Percentiles rank a stretch among this genome's conserved stretches.
Conservation (phyloP, 2,329 filamentous ascomycete genomes). For the Microdochium paspali region DNA sequence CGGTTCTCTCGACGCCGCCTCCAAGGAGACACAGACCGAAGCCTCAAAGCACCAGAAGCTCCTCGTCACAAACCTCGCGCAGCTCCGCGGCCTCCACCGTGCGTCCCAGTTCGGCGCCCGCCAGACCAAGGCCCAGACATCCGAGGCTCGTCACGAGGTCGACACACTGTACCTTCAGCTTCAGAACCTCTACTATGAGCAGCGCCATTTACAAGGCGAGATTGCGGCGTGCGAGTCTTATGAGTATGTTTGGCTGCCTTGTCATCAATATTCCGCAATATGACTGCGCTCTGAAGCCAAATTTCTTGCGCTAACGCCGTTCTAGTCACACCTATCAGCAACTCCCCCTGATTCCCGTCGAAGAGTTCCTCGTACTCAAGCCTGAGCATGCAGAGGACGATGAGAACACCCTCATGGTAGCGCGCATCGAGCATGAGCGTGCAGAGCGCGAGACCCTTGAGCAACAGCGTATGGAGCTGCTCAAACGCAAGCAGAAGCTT, state of each 20-base stretch:
- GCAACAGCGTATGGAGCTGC: constrained; percentile 67
- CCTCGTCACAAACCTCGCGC: constrained; percentile 68
- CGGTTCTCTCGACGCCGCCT: constrained; percentile 31
- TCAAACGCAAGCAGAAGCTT: constrained; percentile 56
- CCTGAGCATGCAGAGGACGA: constrained; percentile 61
- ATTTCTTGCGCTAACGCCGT: too few relatives aligned
- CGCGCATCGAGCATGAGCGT: constrained; percentile 85
- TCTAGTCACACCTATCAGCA: constrained; percentile 85
- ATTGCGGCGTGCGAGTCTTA: constrained; percentile 86
- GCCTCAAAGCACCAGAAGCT: constrained; percentile 71
- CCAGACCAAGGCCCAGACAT: constrained; percentile 77
- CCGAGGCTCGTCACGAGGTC: constrained; percentile 81
- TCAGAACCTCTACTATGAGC: constrained; percentile 95
- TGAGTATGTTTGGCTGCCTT: constrained; percentile 51
- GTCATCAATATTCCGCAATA: too few relatives aligned
- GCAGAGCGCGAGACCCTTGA: constrained; percentile 77
- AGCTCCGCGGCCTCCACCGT: constrained; percentile 75
- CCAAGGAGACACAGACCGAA: constrained; percentile 42
- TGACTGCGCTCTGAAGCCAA: too few relatives aligned
- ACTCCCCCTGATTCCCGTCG: constrained; percentile 72
- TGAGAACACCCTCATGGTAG: constrained; percentile 78
- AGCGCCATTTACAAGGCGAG: constrained; percentile 81
- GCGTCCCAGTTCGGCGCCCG: constrained; percentile 72
- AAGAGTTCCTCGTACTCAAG: constrained; percentile 69
- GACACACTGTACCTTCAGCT: constrained; percentile 85